Evolutionary conservation across 352 stramenopile species (phyloP).

Genomic region (Phytophthora syringae): DNA sequence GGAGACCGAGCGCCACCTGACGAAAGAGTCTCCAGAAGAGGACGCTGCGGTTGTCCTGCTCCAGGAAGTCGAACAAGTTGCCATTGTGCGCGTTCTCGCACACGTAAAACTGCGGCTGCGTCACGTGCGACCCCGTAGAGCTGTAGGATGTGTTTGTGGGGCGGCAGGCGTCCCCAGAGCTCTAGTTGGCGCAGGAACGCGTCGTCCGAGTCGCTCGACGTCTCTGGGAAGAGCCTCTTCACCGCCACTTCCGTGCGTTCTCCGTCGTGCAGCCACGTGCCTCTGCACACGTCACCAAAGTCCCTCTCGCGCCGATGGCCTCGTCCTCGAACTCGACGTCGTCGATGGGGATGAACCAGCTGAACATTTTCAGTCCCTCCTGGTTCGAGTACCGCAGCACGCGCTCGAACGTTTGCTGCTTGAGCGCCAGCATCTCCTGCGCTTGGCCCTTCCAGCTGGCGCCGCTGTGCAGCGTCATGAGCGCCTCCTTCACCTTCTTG

Average conservation of each 20-base stretch:
- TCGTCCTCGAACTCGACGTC: slow-evolving; percentile 27
- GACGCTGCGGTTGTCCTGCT: not conserved
- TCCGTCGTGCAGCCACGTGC: slow-evolving; percentile 16
- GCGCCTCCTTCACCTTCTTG: slow-evolving; percentile 27
- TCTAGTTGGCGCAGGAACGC: slow-evolving; percentile 39
- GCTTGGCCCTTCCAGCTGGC: slow-evolving; percentile 6
- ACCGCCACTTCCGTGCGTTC: slow-evolving; percentile 29
- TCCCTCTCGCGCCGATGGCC: slow-evolving; percentile 11
- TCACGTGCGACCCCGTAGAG: slow-evolving; percentile 49
- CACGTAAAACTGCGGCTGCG: slow-evolving; percentile 34
- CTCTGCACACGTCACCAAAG: slow-evolving; percentile 20
- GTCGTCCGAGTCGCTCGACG: not conserved
- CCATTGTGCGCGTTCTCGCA: slow-evolving; percentile 35
- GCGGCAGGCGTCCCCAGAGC: slow-evolving; percentile 37
- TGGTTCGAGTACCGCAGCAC: slow-evolving; percentile 10
- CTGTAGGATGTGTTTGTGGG: slow-evolving; percentile 41
- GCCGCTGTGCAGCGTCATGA: slow-evolving; percentile 25
- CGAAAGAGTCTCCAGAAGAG: slow-evolving; percentile 30
- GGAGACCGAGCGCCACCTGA: slow-evolving; percentile 39
- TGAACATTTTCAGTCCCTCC: slow-evolving; percentile 16
- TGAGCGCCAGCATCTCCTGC: slow-evolving; percentile 18
- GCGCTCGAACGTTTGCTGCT: slow-evolving; percentile 15
- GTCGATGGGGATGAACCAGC: slow-evolving; percentile 35
- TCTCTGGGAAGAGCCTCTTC: slow-evolving; percentile 11
- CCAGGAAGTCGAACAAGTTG: slow-evolving; percentile 28